These are phyloP conservation scores for Mycena alexandri DNA, from an alignment of 768 basidiomycete species.

Conservation along the genomic window DNA sequence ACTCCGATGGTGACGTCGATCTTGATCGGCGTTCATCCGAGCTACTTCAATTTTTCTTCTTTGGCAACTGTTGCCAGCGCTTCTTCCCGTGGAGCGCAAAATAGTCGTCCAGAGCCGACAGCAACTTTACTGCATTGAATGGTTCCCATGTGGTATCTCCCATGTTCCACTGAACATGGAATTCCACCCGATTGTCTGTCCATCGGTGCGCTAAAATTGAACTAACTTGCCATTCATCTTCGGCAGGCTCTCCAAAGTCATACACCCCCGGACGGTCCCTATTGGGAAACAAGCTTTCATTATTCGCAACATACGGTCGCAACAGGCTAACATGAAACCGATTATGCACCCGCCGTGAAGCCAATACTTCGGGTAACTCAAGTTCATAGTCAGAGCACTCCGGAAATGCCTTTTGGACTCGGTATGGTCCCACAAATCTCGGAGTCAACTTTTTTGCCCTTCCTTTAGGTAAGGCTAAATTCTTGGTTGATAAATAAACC, in stretches of 20 bases:
- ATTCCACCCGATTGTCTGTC: conserved; percentile 34
- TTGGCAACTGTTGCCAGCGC: not conserved
- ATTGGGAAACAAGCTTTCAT: conserved; percentile 52
- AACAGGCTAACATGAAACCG: conserved; percentile 35
- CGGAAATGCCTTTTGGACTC: conserved; percentile 38
- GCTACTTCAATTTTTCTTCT: not conserved
- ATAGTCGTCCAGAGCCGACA: not conserved
- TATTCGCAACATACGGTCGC: conserved; percentile 50
- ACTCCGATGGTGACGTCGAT: too few relatives aligned
- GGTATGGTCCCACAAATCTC: conserved; percentile 37
- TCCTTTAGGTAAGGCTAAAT: conserved; percentile 50
- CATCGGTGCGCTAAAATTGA: conserved; percentile 45
- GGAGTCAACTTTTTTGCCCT: conserved; percentile 50
- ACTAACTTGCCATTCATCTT: conserved; percentile 55
- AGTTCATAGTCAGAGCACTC: conserved; percentile 46
- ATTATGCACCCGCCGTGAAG: conserved; percentile 25
- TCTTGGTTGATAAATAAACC: conserved; percentile 53
- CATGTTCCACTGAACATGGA: conserved; percentile 47
- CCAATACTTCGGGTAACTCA: conserved; percentile 44
- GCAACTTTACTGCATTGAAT: not conserved
- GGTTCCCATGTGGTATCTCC: conserved; percentile 51
- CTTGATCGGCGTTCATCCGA: too few relatives aligned
- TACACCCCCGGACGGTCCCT: conserved; percentile 45
- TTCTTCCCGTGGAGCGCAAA: not conserved
- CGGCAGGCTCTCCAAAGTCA: conserved; percentile 48